Evolutionary conservation across 306 rosid species (phyloP).

Genomic region (Luffa aegyptiaca): DNA sequence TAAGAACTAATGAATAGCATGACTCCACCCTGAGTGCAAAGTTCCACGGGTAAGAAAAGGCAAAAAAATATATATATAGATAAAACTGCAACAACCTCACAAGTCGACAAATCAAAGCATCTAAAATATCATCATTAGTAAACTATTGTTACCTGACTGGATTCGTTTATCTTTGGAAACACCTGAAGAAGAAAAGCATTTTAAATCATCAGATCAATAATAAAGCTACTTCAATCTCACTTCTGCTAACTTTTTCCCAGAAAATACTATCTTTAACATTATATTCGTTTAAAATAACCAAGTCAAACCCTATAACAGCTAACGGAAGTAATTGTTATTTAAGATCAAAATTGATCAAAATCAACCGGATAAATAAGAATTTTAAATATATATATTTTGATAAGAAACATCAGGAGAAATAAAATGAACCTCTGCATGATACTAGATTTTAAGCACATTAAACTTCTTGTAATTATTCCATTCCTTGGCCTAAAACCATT

Average conservation of each 20-base stretch:
- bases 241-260: not conserved
- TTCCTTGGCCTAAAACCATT: not conserved
- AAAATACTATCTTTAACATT: not conserved
- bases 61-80: not conserved
- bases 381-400: not conserved
- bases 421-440: not conserved
- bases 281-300: not conserved
- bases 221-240: not conserved
- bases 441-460: not conserved
- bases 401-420: not conserved
- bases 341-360: not conserved
- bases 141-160: constrained; percentile 47
- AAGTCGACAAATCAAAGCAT: not conserved
- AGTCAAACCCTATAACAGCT: not conserved
- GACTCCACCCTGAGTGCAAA: constrained; percentile 61
- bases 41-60: constrained; percentile 1
- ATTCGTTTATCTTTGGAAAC: constrained; percentile 76
- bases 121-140: not conserved
- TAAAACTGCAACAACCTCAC: not conserved
- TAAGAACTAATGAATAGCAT: constrained; percentile 80
- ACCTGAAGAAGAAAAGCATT: constrained; percentile 38
- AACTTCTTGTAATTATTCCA: not conserved
- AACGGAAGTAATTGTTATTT: not conserved
- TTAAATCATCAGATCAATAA: not conserved
- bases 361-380: not conserved